Evolutionary conservation across 495 filamentous ascomycete species (phyloP).

Genomic region (Penicillium manginii): DNA sequence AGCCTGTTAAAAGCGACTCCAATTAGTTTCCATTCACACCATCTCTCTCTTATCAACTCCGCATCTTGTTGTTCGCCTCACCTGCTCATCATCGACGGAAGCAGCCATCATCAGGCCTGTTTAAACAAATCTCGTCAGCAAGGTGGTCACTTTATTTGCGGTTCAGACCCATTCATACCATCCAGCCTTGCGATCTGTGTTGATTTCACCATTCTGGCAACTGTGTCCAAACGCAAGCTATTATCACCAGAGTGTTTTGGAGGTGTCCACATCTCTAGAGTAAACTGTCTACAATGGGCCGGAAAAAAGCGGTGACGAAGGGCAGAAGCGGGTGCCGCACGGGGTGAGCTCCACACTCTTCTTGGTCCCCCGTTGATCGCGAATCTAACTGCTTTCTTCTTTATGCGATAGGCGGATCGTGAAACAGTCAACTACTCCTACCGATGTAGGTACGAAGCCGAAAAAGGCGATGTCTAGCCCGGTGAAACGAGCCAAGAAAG

Average conservation of each 20-base stretch:
- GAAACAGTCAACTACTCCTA: conserved; percentile 14
- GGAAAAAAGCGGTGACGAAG: conserved; percentile 37
- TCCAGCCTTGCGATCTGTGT: conserved; percentile 94
- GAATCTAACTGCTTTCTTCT: conserved; percentile 15
- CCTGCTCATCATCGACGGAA: conserved; percentile 89
- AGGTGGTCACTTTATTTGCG: too few relatives aligned
- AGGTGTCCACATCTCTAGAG: conserved; percentile 14
- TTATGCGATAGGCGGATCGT: conserved; percentile 25
- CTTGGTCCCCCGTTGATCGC: not conserved
- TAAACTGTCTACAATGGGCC: conserved; percentile 27
- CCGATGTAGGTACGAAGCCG: conserved; percentile 29
- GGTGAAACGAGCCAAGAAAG: conserved; percentile 40
- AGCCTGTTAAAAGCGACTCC: conserved; percentile 43
- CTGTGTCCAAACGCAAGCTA: not conserved
- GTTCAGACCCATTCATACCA: conserved; percentile 53
- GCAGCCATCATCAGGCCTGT: conserved; percentile 91
- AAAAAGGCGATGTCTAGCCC: conserved; percentile 26
- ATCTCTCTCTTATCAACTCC: not conserved
- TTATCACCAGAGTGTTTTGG: conserved; percentile 17
- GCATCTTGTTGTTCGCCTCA: conserved; percentile 28
- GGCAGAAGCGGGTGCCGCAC: conserved; percentile 34
- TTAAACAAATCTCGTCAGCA: conserved; percentile 32
- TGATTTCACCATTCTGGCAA: conserved; percentile 80
- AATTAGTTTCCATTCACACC: not conserved
- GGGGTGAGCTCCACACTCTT: conserved; percentile 20